These are phyloP conservation scores for Exobasidium cylindrosporum DNA, from an alignment of 1,284 basidiomycete species.

Conservation along the genomic window DNA sequence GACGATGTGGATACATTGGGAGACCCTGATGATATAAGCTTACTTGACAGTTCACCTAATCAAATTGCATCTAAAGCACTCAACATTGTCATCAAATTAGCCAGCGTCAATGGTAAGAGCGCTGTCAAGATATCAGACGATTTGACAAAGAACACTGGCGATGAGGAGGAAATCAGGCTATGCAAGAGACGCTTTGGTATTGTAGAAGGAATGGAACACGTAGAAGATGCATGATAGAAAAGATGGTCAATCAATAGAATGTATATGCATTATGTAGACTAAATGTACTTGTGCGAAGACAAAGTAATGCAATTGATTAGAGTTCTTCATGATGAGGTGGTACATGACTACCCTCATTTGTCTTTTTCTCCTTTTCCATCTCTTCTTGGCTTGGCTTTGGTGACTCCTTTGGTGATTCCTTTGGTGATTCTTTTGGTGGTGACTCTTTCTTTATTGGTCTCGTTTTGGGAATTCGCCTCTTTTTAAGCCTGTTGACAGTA, in stretches of 20 bases:
- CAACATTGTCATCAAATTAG: slow-evolving; percentile 54
- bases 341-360: not conserved
- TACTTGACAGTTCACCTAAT: not conserved
- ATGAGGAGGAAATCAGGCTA: slow-evolving; percentile 31
- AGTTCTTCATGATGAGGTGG: slow-evolving; percentile 6
- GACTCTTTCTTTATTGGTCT: slow-evolving; percentile 30
- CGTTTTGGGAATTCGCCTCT: slow-evolving; percentile 49
- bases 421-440: slow-evolving; percentile 16
- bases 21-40: slow-evolving; percentile 13
- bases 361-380: slow-evolving; percentile 14
- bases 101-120: slow-evolving; percentile 33
- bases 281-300: no score
- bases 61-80: slow-evolving; percentile 30
- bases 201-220: slow-evolving; percentile 8
- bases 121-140: slow-evolving; percentile 54
- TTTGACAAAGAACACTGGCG: slow-evolving; percentile 53
- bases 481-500: slow-evolving; percentile 43
- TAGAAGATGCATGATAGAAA: slow-evolving; percentile 13
- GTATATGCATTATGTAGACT: no score
- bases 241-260: no score
- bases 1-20: not conserved
- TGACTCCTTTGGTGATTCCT: slow-evolving; percentile 13
- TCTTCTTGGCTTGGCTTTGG: slow-evolving; percentile 10
- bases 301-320: no score
- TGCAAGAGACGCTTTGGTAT: slow-evolving; percentile 14